Percentiles rank a stretch among this genome's conserved stretches.
These are phyloP conservation scores for Ilex paraguariensis DNA, from an alignment of 305 asterid genomes.

Conservation along the genomic window DNA sequence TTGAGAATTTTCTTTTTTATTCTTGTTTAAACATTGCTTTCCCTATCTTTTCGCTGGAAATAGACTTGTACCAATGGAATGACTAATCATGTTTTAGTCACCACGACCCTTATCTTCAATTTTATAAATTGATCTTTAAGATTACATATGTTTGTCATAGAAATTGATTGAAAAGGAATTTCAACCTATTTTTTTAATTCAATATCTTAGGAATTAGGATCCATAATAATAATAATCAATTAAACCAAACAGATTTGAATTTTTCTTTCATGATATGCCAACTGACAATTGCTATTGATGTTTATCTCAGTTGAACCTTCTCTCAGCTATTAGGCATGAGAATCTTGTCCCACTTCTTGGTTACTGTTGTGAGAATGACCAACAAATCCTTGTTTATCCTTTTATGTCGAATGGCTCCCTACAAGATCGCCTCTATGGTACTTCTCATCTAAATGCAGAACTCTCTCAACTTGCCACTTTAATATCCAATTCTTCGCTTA, in stretches of 20 bases:
- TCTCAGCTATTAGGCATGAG: conserved; percentile 70
- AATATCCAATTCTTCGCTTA: conserved; percentile 12
- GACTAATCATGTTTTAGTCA: no score
- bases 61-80: no score
- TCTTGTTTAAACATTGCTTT: no score
- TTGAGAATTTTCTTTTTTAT: no score
- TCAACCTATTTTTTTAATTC: background rate
- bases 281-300: conserved; percentile 8
- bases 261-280: conserved; percentile 5
- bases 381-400: conserved; percentile 87
- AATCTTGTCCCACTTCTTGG: conserved; percentile 80
- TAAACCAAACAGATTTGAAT: no score
- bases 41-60: no score
- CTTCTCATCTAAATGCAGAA: background rate
- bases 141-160: no score
- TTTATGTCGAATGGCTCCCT: conserved; percentile 82
- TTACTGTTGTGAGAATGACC: conserved; percentile 86
- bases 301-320: conserved; percentile 67
- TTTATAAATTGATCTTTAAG: no score
- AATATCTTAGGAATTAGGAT: background rate
- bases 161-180: no score
- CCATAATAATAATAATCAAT: background rate
- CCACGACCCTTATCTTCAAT: no score
- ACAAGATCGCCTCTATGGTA: conserved; percentile 93
- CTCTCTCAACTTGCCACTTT: conserved; percentile 5